Evolutionary conservation across 2,329 filamentous ascomycete genomes (phyloP), one percentile per base, ranked within the genome.

Genomic region (Epichloe sibirici): DNA sequence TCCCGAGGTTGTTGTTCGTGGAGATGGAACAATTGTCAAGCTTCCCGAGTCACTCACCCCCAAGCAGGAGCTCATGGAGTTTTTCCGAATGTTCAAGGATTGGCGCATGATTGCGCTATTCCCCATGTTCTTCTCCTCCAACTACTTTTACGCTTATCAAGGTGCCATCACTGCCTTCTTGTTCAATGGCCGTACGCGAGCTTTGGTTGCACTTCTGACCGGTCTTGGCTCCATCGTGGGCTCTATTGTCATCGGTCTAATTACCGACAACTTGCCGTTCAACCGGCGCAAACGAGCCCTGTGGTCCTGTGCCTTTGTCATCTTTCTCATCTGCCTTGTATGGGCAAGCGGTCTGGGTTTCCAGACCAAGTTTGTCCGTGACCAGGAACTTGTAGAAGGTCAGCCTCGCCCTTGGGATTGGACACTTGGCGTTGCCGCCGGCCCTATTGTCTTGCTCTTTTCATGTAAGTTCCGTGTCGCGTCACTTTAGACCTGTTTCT

Each of bases 61-160:
- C 8, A 45, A 34, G 37, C 47, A 52, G 39, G 57, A 57, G 45
- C 15, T 51, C 12, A 35, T 15, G 2, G 55, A 58, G 42, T 58
- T 58, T 40, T n/a, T 56, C 37, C 49, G 46, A 8, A 56, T 58
- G 51, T 58, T 58, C 53, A 57, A 53, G 46, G 55, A 58, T 49
- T 58, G 57, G 57, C 57, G 62, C 63, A 85, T 90, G 58, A 58
- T 89, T 47, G 68, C 82, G 6, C 75, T 90, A 17, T 90, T 89
- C 69, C 87, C 87, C 60, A 87, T 90, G 82, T 90, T 90, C 72
- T 79, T 87, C 65, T 79, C 83, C 23, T 87, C 83, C 63, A 90
- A 91, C 66, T 89, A 85, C 83, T 91, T 91, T 69, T 88, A 88
- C 68, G 81, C 82, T 52, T 91, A 90, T 66, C 87, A 90, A 60